Evolutionary conservation across 768 basidiomycete species (phyloP).

Genomic region (Suillus plorans): DNA sequence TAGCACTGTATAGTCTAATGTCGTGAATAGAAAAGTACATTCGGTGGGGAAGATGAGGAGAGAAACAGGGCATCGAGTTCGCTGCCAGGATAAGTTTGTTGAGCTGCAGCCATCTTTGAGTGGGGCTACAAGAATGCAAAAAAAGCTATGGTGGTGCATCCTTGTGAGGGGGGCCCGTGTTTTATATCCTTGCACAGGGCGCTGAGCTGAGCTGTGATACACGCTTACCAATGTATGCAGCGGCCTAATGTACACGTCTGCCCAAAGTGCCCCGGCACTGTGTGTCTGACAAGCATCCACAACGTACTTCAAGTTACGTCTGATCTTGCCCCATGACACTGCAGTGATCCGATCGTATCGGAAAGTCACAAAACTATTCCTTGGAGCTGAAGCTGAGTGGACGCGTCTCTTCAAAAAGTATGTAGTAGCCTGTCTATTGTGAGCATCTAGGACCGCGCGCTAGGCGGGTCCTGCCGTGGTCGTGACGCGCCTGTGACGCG

Average conservation of each 20-base stretch:
- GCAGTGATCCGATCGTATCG: not conserved
- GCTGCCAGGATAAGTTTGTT: not conserved
- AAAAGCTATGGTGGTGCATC: not conserved
- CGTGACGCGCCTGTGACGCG: no score
- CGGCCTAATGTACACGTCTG: not conserved
- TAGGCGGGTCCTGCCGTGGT: not conserved
- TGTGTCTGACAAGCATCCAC: not conserved
- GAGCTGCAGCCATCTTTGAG: not conserved
- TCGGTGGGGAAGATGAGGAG: conserved; percentile 7
- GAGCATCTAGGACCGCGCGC: no score
- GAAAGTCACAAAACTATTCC: not conserved
- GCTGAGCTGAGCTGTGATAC: not conserved
- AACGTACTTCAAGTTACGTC: no score
- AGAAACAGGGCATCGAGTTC: conserved; percentile 8
- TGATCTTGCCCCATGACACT: not conserved
- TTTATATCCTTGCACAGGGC: not conserved
- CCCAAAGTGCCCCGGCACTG: not conserved
- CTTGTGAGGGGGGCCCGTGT: not conserved
- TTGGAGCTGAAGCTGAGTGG: not conserved
- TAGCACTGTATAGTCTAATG: no score
- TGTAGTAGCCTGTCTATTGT: not conserved
- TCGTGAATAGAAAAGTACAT: not conserved
- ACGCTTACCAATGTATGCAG: not conserved
- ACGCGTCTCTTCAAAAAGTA: not conserved
- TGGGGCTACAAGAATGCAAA: not conserved